Evolutionary conservation across 2,329 filamentous ascomycete genomes (phyloP), one percentile per base, ranked within the genome.

Genomic region (Arthrobotrys conoides): DNA sequence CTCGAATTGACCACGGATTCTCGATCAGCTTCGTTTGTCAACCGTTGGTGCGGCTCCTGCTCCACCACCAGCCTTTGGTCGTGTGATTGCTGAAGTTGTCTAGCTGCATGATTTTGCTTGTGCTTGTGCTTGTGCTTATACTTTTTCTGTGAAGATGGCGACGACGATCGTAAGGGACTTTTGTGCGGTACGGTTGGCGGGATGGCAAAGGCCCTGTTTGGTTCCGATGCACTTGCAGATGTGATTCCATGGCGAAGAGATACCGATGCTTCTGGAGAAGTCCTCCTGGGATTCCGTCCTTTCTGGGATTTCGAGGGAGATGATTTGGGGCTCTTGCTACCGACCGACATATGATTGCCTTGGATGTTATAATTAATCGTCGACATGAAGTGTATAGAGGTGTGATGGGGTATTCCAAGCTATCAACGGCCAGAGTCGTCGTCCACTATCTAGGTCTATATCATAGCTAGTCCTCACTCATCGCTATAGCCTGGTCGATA

Each of bases 1-100:
- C 67, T 72, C 0, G 75, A 78, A 64, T 69, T 61, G 46, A 72
- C 53, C 61, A 63, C 68, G 18, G 75, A 72, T 57, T 72, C 75
- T 61, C 55, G 61, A 44, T 78, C 68, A 22, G 20, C 67, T 4
- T 72, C 68, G 30, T 69, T 33, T 20, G 16, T 53, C 41, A 55
- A 38, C 49, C 22, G 33, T 33, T 51, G 33, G 46, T 27, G 53
- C 44, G 51, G 63, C 20, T 33, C 55, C 12, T 51, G 20, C 16
- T 51, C 48, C 48, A 20, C 44, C 44, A n/a, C 57, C 48, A 2
- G 49, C 49, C 14, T n/a, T 38, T 38, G 49, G 22, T 64, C 64
- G 44, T 69, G 64, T 64, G 46, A 41, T 63, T 49, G 51, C 22
- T 48, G 44, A 48, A 48, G 20, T 51, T 57, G 67, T 18, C 41